A percentile compares a stretch with the other conserved stretches of the same genome.
Conservation (phyloP, 139 green algal genomes). For the Auxenochlorella pyrenoidosa region DNA sequence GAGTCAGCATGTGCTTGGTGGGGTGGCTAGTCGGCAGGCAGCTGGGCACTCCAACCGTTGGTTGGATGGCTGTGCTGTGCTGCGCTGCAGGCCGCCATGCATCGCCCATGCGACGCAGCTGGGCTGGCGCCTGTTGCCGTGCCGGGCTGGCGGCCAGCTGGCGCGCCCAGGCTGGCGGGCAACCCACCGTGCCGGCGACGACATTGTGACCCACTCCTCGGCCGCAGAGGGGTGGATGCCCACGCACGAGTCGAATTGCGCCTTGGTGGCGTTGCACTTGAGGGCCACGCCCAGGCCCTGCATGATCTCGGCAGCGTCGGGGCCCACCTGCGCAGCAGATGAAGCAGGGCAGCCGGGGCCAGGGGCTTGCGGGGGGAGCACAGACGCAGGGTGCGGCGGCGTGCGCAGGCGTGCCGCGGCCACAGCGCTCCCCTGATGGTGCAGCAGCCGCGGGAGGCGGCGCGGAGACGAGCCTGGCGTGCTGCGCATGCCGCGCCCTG, state of each 20-base stretch:
- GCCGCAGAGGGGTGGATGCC: constrained; percentile 95
- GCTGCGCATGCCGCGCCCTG: too few relatives aligned
- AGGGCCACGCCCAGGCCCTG: constrained; percentile 96
- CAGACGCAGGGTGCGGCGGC: background rate
- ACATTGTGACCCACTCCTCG: constrained; percentile 98
- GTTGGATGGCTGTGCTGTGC: background rate
- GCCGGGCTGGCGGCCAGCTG: background rate
- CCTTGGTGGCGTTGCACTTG: constrained; percentile 93
- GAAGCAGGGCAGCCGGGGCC: too few relatives aligned
- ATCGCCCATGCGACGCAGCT: background rate
- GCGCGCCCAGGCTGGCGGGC: background rate
- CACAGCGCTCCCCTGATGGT: too few relatives aligned
- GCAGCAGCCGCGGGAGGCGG: too few relatives aligned
- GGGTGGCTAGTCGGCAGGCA: background rate
- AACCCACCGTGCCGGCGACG: constrained; percentile 45
- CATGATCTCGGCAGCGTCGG: constrained; percentile 95
- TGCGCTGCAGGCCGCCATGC: background rate
- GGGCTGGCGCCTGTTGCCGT: too few relatives aligned
- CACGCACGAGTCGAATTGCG: constrained; percentile 90
- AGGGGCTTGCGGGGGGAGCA: too few relatives aligned
- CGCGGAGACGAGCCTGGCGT: too few relatives aligned
- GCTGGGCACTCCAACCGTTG: too few relatives aligned
- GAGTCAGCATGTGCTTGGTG: background rate
- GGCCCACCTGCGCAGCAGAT: constrained; percentile 76
- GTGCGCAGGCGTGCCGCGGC: too few relatives aligned